A percentile compares a stretch with the other conserved stretches of the same genome.
These are phyloP conservation scores for Lentithecium fluviatile DNA, from an alignment of 495 filamentous ascomycete genomes.

Conservation along the genomic window DNA sequence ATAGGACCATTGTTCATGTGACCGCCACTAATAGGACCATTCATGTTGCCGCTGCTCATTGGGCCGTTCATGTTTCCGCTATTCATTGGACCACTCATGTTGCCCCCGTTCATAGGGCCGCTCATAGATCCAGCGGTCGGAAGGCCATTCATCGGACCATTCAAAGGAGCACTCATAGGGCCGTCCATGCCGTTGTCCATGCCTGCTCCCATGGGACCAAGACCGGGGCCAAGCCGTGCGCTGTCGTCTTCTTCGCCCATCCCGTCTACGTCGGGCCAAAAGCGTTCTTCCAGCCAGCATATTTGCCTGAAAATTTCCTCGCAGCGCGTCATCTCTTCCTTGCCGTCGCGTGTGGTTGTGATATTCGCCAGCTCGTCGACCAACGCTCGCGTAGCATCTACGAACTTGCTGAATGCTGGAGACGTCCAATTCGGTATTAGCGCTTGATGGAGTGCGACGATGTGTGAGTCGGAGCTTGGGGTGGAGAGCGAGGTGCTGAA, in stretches of 20 bases:
- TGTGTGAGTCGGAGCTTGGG: slow-evolving; percentile 37
- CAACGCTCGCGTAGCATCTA: slow-evolving; percentile 42
- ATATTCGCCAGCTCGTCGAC: slow-evolving; percentile 47
- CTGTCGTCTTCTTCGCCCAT: slow-evolving; percentile 46
- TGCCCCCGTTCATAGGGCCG: slow-evolving; percentile 3
- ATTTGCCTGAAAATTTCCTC: slow-evolving; percentile 45
- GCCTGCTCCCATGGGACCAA: slow-evolving; percentile 11
- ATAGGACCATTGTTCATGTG: slow-evolving; percentile 19
- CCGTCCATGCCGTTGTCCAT: slow-evolving; percentile 23
- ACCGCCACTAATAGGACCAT: not conserved
- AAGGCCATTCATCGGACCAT: slow-evolving; percentile 6
- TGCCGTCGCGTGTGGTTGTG: slow-evolving; percentile 39
- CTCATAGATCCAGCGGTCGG: slow-evolving; percentile 7
- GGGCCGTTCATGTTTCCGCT: slow-evolving; percentile 2
- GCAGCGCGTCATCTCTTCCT: slow-evolving; percentile 42
- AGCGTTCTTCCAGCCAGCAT: slow-evolving; percentile 43
- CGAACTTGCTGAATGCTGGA: slow-evolving; percentile 44
- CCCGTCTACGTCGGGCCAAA: slow-evolving; percentile 47
- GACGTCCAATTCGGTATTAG: slow-evolving; percentile 50
- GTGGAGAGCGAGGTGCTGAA: slow-evolving; percentile 38
- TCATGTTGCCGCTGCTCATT: no score
- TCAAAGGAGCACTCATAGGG: slow-evolving; percentile 20
- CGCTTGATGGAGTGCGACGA: slow-evolving; percentile 45
- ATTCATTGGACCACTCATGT: slow-evolving; percentile 8
- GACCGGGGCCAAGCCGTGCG: slow-evolving; percentile 11